Base-by-base conservation (phyloP, 192 early-diverging fungal species). In the Entomortierella beljakovae region DNA sequence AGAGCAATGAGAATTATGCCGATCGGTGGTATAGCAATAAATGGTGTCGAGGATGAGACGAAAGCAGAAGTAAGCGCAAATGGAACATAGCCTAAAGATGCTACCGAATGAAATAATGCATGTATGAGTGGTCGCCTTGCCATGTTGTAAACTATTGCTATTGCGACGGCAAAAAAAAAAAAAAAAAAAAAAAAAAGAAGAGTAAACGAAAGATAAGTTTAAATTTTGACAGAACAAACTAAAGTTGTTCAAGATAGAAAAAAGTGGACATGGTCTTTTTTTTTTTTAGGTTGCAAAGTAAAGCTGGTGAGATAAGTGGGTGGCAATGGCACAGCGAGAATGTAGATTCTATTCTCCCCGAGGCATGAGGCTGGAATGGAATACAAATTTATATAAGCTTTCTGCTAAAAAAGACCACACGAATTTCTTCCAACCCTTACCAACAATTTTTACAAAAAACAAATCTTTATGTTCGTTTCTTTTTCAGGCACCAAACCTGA, bases 71-170 rank as follows among this genome's bases (percentile, higher is more conserved):
- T 54, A 18, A 79, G 61, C 6, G 68, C 75, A 25, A 79, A 70
- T 3, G 75, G 75, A 42, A 79, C 70, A 15, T 79, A 79, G 29
- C 67, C 75, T 9, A 79, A 51, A 4, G 75, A 64, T 16, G 75
- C 68, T 15, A 79, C 63, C 31, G 75, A 69, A 50, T 79, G 75
- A n/a, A 70, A 79, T n/a, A 79, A 48, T 1, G 67, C 75, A 50
- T 79, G 75, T 3, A 79, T 37, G 29, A 65, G 32, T 1, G 61
- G 75, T 48, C 22, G 61, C 9, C 61, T 61, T 1, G 61, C 18
- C 75, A 79, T 76, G 6, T 46, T 46, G 43, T 46, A 15, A 20
- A 2, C 43, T 20, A 20, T 46, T 2, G 11, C 15, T 46, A 20
- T 11, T 49, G 15, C n/a, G 9, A 16, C 13, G 26, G 51, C 15